Conservation (phyloP, 768 basidiomycete species). For the Russula ochroleuca region DNA sequence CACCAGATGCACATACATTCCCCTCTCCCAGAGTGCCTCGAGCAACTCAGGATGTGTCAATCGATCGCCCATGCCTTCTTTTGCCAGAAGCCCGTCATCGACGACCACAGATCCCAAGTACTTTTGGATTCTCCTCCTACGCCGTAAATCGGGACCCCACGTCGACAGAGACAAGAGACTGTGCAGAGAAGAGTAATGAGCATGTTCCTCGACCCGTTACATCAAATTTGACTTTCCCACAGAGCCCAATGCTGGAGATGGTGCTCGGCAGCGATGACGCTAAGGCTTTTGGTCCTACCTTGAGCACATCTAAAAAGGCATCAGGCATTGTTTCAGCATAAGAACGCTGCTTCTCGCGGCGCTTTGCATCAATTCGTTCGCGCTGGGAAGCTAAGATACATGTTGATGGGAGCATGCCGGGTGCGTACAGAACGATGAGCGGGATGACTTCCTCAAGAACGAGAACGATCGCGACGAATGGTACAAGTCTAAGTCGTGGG, state of each 20-base stretch:
- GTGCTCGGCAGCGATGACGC: constrained; percentile 31
- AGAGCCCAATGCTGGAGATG: constrained; percentile 40
- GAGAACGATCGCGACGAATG: constrained; percentile 70
- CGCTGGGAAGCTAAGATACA: constrained; percentile 81
- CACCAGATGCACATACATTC: constrained; percentile 52
- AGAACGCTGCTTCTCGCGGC: constrained; percentile 41
- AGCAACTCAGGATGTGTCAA: constrained; percentile 54
- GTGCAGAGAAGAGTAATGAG: neutral
- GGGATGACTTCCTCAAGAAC: constrained; percentile 79
- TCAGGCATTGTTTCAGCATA: constrained; percentile 27
- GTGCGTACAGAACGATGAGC: constrained; percentile 79
- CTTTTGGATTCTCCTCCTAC: constrained; percentile 36
- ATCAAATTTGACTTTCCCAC: constrained; percentile 46
- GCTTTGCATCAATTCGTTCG: constrained; percentile 54
- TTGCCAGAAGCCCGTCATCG: constrained; percentile 56
- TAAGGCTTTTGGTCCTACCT: constrained; percentile 38
- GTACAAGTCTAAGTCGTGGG: constrained; percentile 30
- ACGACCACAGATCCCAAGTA: constrained; percentile 42
- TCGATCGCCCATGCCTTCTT: constrained; percentile 42
- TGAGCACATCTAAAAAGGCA: constrained; percentile 28
- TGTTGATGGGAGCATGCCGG: constrained; percentile 79
- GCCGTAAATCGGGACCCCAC: constrained; percentile 39
- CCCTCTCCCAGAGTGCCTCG: constrained; percentile 70
- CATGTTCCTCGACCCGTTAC: neutral
- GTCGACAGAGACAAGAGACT: constrained; percentile 40